Conservation (phyloP, 306 rosid species). For the Pyrus bretschneideri region DNA sequence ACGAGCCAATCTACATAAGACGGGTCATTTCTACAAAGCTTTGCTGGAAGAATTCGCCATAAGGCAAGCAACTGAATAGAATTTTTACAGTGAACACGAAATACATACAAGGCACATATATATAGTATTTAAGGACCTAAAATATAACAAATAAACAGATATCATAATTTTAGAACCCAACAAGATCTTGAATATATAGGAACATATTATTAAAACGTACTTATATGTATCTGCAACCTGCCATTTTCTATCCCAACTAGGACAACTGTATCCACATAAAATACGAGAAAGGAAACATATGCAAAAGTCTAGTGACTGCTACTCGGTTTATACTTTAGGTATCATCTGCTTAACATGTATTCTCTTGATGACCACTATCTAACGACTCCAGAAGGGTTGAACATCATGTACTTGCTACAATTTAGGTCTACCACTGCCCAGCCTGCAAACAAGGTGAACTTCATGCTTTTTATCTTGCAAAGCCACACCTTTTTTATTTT, state of each 20-base stretch:
- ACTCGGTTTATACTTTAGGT: no score
- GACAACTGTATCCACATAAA: neutral
- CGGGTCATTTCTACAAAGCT: no score
- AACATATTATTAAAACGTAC: neutral
- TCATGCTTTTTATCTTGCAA: neutral
- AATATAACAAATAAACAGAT: neutral
- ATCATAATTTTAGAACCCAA: neutral
- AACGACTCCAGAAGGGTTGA: neutral
- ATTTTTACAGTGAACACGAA: no score
- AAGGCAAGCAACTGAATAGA: neutral
- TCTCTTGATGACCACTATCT: neutral
- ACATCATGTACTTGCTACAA: neutral
- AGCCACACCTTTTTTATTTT: neutral
- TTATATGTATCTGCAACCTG: neutral
- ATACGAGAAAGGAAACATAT: neutral
- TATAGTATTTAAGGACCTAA: neutral
- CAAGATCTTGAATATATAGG: neutral
- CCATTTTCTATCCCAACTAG: neutral
- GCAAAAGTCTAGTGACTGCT: neutral
- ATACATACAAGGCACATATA: neutral
- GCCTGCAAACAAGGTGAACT: neutral
- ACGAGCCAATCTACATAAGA: neutral
- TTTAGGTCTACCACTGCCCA: neutral
- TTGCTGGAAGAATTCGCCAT: neutral
- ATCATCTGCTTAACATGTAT: no score